phyloP scores from a whole-genome alignment of 345 rosid species.

The Boechera retrofracta region DNA sequence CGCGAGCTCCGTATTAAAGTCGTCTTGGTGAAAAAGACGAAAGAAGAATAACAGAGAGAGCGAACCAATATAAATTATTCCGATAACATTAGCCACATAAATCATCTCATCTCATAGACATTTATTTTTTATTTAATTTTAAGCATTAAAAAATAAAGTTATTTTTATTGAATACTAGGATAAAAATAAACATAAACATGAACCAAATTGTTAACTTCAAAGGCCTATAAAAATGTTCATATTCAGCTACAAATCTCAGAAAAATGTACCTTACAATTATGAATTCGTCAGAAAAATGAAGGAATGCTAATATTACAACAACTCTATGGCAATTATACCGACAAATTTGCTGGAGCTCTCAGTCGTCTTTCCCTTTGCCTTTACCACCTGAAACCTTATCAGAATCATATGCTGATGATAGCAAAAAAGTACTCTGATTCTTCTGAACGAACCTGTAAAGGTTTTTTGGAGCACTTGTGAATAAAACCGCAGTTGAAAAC shows the following conservation, averaged over 20 bases:
- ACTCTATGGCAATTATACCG: background rate
- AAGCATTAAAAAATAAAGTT: no score
- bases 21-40: constrained; percentile 27
- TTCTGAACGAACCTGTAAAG: constrained; percentile 83
- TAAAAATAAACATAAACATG: no score
- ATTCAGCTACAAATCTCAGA: constrained; percentile 8
- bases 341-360: constrained; percentile 22
- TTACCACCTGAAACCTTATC: constrained; percentile 56
- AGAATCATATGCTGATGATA: constrained; percentile 70
- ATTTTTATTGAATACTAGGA: no score
- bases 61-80: constrained; percentile 11
- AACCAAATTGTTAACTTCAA: background rate
- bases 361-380: constrained; percentile 80
- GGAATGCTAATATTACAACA: constrained; percentile 43
- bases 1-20: constrained; percentile 12
- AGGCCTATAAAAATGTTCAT: background rate
- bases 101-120: constrained; percentile 27
- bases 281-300: constrained; percentile 34
- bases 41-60: background rate
- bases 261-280: constrained; percentile 14
- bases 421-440: constrained; percentile 78
- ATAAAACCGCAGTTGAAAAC: background rate
- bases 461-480: constrained; percentile 1
- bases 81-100: constrained; percentile 42
- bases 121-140: no score